Evolutionary conservation across 139 green algal genomes (phyloP), one percentile per base, ranked within the genome.

Genomic region (Chlorella sp.): DNA sequence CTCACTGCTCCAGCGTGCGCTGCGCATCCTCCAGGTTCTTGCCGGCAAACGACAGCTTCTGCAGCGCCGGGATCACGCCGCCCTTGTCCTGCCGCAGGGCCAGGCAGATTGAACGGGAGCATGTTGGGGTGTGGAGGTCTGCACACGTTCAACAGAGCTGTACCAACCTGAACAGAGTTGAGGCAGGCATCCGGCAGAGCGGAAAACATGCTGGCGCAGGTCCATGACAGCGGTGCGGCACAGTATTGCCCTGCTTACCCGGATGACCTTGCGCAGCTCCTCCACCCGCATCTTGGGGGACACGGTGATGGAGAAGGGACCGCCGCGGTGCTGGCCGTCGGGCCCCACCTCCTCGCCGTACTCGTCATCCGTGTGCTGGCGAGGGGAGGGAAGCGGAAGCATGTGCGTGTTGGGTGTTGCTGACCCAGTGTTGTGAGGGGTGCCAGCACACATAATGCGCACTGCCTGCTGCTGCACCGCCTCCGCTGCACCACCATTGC

Each of bases 21-120:
- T 98, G 93, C 14, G 94, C 82, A 86, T 98, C 96, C 22, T 98
- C 94, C 76, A 98, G 76, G 78, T 92, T 87, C 88, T 97, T 97
- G 16, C 94, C 95, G 51, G 92, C 94, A 56, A 94, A 96, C 3
- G 87, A 93, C 44, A 98, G 89, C 74, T 83, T 84, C 90, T 96
- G 93, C 83, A 98, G 81, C 5, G 91, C 95, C 7, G 95, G 95
- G 28, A 96, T 82, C 54, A 98, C 93, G 46, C 95, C 95, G 6
- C 92, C 92, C 65, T 88, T 86, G 43, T 97, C 92, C 90, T 96
- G 89, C 69, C 16, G 44, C 14, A 26, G 51, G n/a, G n/a, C n/a
- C n/a, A n/a, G n/a, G n/a, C n/a, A n/a, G n/a, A n/a, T n/a, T n/a
- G n/a, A n/a, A n/a, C n/a, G n/a, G n/a, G n/a, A n/a, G n/a, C n/a